Evolutionary conservation across 2,329 filamentous ascomycete species (phyloP).

Genomic region (Trichoderma koningiopsis): DNA sequence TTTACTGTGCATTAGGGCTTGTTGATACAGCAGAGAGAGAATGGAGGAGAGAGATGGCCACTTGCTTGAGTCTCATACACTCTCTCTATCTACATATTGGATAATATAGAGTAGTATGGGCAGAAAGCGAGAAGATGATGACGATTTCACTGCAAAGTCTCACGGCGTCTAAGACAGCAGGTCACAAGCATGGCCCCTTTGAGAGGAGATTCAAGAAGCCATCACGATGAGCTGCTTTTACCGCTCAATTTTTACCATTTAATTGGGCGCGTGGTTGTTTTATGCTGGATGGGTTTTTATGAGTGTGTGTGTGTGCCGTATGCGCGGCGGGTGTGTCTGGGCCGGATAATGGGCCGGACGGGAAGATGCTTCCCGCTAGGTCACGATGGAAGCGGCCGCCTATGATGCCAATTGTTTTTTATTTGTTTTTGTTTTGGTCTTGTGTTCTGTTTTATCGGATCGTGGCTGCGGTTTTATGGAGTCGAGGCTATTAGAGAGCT

Average conservation of each 20-base stretch:
- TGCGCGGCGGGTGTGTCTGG: constrained; percentile 9
- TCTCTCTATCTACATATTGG: neutral
- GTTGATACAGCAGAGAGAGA: neutral
- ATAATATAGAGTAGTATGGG: neutral
- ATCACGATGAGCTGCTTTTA: neutral
- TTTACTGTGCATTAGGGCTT: neutral
- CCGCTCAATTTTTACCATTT: neutral
- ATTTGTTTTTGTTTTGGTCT: neutral
- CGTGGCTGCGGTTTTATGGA: neutral
- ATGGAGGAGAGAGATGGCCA: neutral
- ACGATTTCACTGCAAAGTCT: neutral
- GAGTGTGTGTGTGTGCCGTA: constrained; percentile 3
- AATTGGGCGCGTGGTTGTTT: constrained; percentile 2
- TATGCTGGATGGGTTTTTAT: constrained; percentile 7
- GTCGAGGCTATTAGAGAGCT: neutral
- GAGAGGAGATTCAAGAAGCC: neutral
- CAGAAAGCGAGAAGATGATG: neutral
- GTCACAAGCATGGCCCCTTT: neutral
- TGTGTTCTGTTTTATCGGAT: neutral
- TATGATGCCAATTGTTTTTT: neutral
- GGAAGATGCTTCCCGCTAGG: constrained; percentile 25
- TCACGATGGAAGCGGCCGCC: constrained; percentile 15
- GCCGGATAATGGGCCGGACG: constrained; percentile 27
- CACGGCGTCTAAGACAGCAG: neutral
- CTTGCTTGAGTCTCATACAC: neutral